phyloP scores from a whole-genome alignment of 2,329 filamentous ascomycete species.

The Cladosporium oxysporum region DNA sequence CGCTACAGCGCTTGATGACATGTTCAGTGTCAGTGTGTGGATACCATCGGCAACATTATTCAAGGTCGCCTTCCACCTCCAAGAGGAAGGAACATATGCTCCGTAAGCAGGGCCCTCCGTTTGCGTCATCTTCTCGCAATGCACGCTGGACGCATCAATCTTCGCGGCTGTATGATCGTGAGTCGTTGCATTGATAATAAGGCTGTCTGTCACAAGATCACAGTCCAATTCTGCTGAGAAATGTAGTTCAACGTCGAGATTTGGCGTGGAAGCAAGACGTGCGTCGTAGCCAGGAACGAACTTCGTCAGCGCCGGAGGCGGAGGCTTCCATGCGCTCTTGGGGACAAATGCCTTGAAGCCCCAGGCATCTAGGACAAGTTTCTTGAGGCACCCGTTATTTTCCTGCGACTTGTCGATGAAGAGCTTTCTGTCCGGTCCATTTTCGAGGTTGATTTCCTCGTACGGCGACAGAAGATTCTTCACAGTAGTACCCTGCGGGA shows the following conservation, averaged over 20 bases:
- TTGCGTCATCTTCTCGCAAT: slow-evolving; percentile 38
- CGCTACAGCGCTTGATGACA: slow-evolving; percentile 49
- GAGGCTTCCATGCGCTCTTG: slow-evolving; percentile 50
- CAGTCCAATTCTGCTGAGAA: slow-evolving; percentile 66
- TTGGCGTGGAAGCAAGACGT: slow-evolving; percentile 52
- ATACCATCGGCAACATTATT: slow-evolving; percentile 61
- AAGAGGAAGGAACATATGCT: slow-evolving; percentile 56
- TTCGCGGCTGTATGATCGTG: slow-evolving; percentile 42
- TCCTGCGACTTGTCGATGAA: slow-evolving; percentile 44
- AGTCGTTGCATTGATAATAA: slow-evolving; percentile 57
- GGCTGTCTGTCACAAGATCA: slow-evolving; percentile 51
- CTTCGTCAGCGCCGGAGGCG: slow-evolving; percentile 60
- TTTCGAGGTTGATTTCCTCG: slow-evolving; percentile 55
- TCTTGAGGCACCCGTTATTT: slow-evolving; percentile 58
- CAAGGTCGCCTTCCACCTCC: slow-evolving; percentile 56
- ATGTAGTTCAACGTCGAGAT: slow-evolving; percentile 54
- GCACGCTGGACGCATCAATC: slow-evolving; percentile 47
- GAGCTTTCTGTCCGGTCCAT: slow-evolving; percentile 48
- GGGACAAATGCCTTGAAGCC: slow-evolving; percentile 64
- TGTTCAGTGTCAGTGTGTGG: slow-evolving; percentile 59
- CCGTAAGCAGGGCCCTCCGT: slow-evolving; percentile 48
- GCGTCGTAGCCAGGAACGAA: slow-evolving; percentile 64
- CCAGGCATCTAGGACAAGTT: slow-evolving; percentile 56
- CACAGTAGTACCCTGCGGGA: slow-evolving; percentile 55
- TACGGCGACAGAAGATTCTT: slow-evolving; percentile 65